Percentiles rank a stretch among this genome's conserved stretches.
phyloP scores from a whole-genome alignment of 148 eudicot species.

The Diospyros lotus region DNA sequence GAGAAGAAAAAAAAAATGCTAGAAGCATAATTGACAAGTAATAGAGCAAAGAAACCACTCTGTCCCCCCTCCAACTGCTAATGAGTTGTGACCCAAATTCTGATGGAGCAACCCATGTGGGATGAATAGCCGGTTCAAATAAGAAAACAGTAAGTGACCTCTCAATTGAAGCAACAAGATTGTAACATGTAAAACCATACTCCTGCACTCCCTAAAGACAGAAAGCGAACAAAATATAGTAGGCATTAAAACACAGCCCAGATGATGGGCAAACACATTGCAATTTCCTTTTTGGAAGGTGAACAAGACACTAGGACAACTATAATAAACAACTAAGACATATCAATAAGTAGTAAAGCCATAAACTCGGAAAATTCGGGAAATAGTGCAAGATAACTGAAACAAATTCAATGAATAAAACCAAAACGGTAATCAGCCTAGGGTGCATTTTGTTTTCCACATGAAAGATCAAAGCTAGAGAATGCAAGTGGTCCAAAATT shows the following conservation, averaged over 20 bases:
- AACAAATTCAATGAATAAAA: not conserved
- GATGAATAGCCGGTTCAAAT: not conserved
- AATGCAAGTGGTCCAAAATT: not conserved
- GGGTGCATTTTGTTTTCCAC: conserved; percentile 2
- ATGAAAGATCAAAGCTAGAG: not conserved
- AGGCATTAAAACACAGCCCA: not conserved
- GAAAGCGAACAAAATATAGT: not conserved
- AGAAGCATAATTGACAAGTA: not conserved
- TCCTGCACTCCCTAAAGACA: no score
- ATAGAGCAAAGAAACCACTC: not conserved
- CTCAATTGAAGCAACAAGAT: not conserved
- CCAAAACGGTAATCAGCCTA: not conserved
- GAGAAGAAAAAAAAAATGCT: no score
- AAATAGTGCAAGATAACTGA: not conserved
- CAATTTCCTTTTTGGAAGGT: not conserved
- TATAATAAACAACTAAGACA: no score
- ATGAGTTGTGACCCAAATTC: not conserved
- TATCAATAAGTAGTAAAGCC: not conserved
- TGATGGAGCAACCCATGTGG: not conserved
- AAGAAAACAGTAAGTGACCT: not conserved
- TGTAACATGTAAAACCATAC: no score
- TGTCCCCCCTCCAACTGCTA: not conserved
- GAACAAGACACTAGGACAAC: not conserved
- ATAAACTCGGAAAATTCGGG: not conserved
- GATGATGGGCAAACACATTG: not conserved